These are phyloP conservation scores for Leccinum boreale DNA, from an alignment of 768 basidiomycete genomes.

Conservation along the genomic window DNA sequence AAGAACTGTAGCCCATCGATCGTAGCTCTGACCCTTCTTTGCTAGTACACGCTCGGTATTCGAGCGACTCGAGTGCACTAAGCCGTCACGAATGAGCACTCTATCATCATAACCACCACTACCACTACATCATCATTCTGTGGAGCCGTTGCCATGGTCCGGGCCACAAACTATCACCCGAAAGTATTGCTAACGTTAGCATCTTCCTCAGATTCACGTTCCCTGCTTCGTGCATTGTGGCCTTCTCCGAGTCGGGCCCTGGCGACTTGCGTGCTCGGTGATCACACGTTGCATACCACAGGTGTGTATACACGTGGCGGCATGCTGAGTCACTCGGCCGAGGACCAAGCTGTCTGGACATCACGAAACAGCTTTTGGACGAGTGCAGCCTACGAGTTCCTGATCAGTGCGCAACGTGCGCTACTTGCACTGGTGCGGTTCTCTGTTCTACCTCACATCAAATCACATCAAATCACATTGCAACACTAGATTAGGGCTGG, in stretches of 20 bases:
- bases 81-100: not conserved
- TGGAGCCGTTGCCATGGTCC: not conserved
- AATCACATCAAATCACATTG: too few relatives aligned
- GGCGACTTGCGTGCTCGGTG: not conserved
- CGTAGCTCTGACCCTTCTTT: not conserved
- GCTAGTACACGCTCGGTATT: not conserved
- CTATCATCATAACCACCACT: not conserved
- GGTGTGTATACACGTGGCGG: too few relatives aligned
- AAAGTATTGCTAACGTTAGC: not conserved
- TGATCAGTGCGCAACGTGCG: not conserved
- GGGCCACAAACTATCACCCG: not conserved
- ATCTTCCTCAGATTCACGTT: not conserved
- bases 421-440: too few relatives aligned
- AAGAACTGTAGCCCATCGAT: not conserved
- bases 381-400: not conserved
- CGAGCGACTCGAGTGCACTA: not conserved
- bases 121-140: not conserved
- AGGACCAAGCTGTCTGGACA: not conserved
- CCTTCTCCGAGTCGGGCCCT: not conserved
- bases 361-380: not conserved
- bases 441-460: too few relatives aligned
- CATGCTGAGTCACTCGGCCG: too few relatives aligned
- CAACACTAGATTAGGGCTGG: too few relatives aligned
- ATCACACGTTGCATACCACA: not conserved
- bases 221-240: not conserved